Evolutionary conservation across 345 rosid genomes (phyloP), one percentile per base, ranked within the genome.

Genomic region (Iberis pinnata): DNA sequence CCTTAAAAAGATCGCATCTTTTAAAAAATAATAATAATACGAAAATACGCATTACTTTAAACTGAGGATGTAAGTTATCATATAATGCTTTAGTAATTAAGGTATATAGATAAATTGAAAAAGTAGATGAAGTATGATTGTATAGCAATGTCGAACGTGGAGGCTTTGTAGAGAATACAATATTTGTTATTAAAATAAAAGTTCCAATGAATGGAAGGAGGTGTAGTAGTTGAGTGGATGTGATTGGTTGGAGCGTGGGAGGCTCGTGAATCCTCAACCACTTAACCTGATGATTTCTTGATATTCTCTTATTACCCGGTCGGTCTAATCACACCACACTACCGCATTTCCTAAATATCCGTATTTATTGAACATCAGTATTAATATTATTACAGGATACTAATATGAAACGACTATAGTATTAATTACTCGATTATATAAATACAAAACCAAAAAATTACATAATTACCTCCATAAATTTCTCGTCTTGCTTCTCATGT

Each of bases 261-360:
- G 61, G 57, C 61, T 67, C 71, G 65, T 67, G 65, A n/a, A 67
- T 53, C 53, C 61, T 60, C 72, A 54, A 60, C 72, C 62, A 60
- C 62, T 46, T 42, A 57, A 26, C 17, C 40, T 42, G 15, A 48
- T 25, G 0, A 29, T 29, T 9, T 2, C 13, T 25, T 58, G 52
- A 33, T 49, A 51, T 56, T 40, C 40, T 64, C 45, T 49, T 19
- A 17, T 13, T 48, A 24, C 18, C 39, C 39, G 7, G 17, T 11
- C 37, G 31, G 24, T 13, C 51, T 56, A 32, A 41, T 56, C 56
- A 48, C 39, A 18, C 25, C 26, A 20, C 37, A 56, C 4, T 47
- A 64, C 27, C 14, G 12, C 18, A 43, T 52, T 33, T 51, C 6
- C 51, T 1, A 35, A 36, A 25, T 19, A 26, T 26, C 46, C 12